Base-by-base conservation (phyloP, 2,329 filamentous ascomycete species). In the Seiridium unicorne region DNA sequence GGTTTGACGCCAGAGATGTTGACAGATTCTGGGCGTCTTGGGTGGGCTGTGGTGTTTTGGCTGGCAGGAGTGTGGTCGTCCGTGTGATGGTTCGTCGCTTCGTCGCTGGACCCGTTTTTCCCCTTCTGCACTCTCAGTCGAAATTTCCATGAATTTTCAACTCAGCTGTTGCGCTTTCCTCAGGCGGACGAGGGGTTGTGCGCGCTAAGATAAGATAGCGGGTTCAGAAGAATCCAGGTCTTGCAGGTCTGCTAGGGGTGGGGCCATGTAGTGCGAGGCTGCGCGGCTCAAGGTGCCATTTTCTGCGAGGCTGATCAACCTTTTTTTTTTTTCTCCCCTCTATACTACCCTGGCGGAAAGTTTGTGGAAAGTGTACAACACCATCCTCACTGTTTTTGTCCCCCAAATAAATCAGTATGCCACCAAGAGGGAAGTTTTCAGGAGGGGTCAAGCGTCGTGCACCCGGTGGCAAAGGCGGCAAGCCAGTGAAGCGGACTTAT, bases 161-260 rank as follows among this genome's bases (percentile, higher is more conserved):
- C 76, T 77, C 70, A 71, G 68, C 49, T 68, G 71, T 72, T 72
- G 69, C 70, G 72, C 67, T 65, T 64, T 67, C 68, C 72, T 70
- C 69, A 63, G 63, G 51, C 74, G 74, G 74, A 73, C 74, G 77
- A 74, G 71, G 74, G 77, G 76, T 81, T 83, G 81, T 83, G 81
- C 77, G 79, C 80, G 77, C 79, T 81, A 82, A 80, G 80, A 81
- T 81, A 82, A 80, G 70, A 60, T 63, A 44, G 59, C 48, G 65
- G 76, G 13, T 78, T 26, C 42, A n/a, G 31, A 34, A 48, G 13
- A 51, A 8, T 40, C n/a, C 35, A 54, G 38, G 38, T 55, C 3
- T 18, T 35, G 7, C 34, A 34, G 32, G 18, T 26, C 46, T 18
- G 32, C 7, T 32, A 35, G 11, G 35, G 1, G 49, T 53, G 49